Evolutionary conservation across 1,284 basidiomycete species (phyloP), one percentile per base, ranked within the genome.

Genomic region (Thecaphora thlaspeos): DNA sequence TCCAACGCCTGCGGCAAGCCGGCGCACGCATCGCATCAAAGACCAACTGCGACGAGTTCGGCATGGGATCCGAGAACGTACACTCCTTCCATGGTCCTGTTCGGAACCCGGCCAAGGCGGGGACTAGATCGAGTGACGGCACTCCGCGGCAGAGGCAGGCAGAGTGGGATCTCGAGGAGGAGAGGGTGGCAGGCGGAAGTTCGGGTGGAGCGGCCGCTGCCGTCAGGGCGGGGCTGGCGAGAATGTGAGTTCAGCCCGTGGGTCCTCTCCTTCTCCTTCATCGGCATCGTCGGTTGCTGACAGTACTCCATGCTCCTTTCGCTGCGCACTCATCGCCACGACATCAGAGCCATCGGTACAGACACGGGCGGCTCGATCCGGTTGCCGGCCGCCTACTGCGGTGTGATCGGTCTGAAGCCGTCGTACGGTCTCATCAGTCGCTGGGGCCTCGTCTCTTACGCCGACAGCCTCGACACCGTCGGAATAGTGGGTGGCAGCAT

Each of bases 1-100:
- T 96, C 0, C 61, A 80, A 1, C 79, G 86, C 2, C 80, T 98
- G 0, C 80, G 82, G 1, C 61, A 80, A 0, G 82, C 84, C 0
- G 92, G 91, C 1, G 91, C 88, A 0, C 77, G 83, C 10, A 84
- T 97, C 14, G 73, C 87, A 0, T 92, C 91, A 2, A 94, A 94
- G 80, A 88, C 92, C 0, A 96, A 96, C 75, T 92, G 91, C 79
- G 94, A 98, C 76, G 94, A 97, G 78, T 98, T 98, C 79, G 93
- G 93, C 0, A 98, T 98, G 94, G 94, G 94, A 1, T 73, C 68
- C 12, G 57, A 38, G 39, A 77, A 76, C 46, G 46, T 57, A 19
- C 64, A 76, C 46, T 68, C 73, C 0, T 26, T 62, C 7, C 55
- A 64, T 34, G 75, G 75, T 3, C 56, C 69, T 0, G 73, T 75